Evolutionary conservation across 2,329 filamentous ascomycete species (phyloP).

Genomic region (Periglandula ipomoeae): DNA sequence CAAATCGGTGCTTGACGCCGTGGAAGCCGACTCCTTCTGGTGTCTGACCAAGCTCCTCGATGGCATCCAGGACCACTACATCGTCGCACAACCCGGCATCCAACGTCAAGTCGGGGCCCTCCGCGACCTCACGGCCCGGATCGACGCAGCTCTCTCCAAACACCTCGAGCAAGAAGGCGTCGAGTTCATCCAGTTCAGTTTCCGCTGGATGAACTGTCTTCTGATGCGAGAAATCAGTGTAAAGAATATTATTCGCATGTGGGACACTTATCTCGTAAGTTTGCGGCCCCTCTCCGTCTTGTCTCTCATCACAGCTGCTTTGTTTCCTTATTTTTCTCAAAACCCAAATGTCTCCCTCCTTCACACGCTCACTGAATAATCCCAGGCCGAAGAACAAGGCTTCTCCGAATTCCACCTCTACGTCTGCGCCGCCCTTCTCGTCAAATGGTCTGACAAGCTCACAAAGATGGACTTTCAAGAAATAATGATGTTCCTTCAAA

Average conservation of each 20-base stretch:
- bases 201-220: constrained; percentile 99
- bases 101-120: constrained; percentile 86
- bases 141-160: constrained; percentile 74
- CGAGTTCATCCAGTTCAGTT: constrained; percentile 98
- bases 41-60: constrained; percentile 96
- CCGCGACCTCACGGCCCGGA: constrained; percentile 81
- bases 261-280: constrained; percentile 95
- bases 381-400: constrained; percentile 89
- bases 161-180: constrained; percentile 87
- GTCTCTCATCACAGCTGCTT: too few relatives aligned
- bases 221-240: constrained; percentile 97
- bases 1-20: constrained; percentile 82
- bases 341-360: not conserved
- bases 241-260: constrained; percentile 95
- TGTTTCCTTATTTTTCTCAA: not conserved
- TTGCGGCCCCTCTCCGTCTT: not conserved
- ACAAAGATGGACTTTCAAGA: constrained; percentile 97
- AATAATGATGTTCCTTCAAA: constrained; percentile 98
- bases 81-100: constrained; percentile 93
- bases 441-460: constrained; percentile 95
- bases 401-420: constrained; percentile 98
- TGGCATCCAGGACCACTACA: constrained; percentile 98
- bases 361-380: not conserved
- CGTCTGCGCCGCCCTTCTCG: constrained; percentile 93
- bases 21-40: constrained; percentile 98